A percentile compares a stretch with the other conserved stretches of the same genome.
Evolutionary conservation across 371 early-diverging fungal genomes (phyloP).

Genomic region (Capillidium rhysosporum): DNA sequence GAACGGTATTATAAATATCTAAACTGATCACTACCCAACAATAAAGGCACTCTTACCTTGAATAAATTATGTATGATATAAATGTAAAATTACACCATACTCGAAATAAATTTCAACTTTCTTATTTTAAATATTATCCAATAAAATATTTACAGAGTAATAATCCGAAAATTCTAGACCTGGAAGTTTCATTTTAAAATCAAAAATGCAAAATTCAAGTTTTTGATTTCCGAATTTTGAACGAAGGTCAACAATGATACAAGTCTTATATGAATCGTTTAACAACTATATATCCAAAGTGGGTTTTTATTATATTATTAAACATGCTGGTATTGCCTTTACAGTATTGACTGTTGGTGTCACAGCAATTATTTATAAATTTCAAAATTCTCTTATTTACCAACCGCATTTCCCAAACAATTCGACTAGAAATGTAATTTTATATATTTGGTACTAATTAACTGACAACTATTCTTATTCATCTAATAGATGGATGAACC

Average conservation of each 20-base stretch:
- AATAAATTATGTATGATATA: too few species aligned
- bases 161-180: too few species aligned
- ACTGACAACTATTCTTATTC: background rate
- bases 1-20: too few species aligned
- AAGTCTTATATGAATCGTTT: background rate
- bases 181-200: too few species aligned
- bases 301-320: background rate
- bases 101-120: too few species aligned
- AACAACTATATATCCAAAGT: background rate
- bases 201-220: too few species aligned
- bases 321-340: slow-evolving; percentile 10
- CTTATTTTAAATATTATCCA: too few species aligned
- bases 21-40: too few species aligned
- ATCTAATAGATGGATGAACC: slow-evolving; percentile 41
- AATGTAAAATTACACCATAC: too few species aligned
- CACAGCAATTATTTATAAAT: slow-evolving; percentile 38
- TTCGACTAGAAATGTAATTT: slow-evolving; percentile 37
- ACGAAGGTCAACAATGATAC: background rate
- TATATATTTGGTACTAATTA: background rate
- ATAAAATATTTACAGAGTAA: too few species aligned
- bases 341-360: slow-evolving; percentile 22
- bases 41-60: too few species aligned
- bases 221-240: too few species aligned
- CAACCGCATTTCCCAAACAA: slow-evolving; percentile 62
- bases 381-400: slow-evolving; percentile 72